A percentile compares a stretch with the other conserved stretches of the same genome.
These are phyloP conservation scores for Colletotrichum sp. DNA, from an alignment of 2,329 filamentous ascomycete species.

Conservation along the genomic window DNA sequence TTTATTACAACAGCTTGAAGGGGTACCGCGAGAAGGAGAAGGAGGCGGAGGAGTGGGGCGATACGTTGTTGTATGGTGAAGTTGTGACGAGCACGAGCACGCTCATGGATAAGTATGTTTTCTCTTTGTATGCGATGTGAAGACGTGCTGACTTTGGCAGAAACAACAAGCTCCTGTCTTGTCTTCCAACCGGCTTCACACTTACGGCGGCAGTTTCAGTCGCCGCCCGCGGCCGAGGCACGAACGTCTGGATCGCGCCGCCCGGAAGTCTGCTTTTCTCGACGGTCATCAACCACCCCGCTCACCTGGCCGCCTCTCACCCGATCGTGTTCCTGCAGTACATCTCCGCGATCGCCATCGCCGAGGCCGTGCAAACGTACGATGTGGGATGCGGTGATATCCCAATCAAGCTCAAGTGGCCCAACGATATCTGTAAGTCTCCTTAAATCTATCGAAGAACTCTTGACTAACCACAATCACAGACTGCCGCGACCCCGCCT, in stretches of 20 bases:
- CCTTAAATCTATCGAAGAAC: background rate
- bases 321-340: constrained; percentile 96
- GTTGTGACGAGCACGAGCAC: constrained; percentile 95
- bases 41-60: constrained; percentile 73
- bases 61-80: constrained; percentile 83
- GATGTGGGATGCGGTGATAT: constrained; percentile 76
- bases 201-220: constrained; percentile 86
- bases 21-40: constrained; percentile 65
- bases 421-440: constrained; percentile 84
- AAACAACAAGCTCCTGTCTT: constrained; percentile 78
- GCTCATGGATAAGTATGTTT: constrained; percentile 78
- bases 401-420: constrained; percentile 93
- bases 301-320: constrained; percentile 71
- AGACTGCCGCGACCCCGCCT: constrained; percentile 71
- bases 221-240: constrained; percentile 85
- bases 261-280: constrained; percentile 88
- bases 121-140: rapidly evolving
- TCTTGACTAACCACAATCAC: background rate
- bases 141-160: constrained; percentile 39
- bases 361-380: constrained; percentile 83
- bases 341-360: constrained; percentile 84
- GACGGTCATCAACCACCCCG: constrained; percentile 82
- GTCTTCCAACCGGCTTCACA: constrained; percentile 85
- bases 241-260: constrained; percentile 94
- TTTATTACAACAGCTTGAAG: constrained; percentile 75